Percentiles rank a stretch among this genome's conserved stretches.
Conservation (phyloP, 108 stramenopile species). For the Discostella stelligeroides region DNA sequence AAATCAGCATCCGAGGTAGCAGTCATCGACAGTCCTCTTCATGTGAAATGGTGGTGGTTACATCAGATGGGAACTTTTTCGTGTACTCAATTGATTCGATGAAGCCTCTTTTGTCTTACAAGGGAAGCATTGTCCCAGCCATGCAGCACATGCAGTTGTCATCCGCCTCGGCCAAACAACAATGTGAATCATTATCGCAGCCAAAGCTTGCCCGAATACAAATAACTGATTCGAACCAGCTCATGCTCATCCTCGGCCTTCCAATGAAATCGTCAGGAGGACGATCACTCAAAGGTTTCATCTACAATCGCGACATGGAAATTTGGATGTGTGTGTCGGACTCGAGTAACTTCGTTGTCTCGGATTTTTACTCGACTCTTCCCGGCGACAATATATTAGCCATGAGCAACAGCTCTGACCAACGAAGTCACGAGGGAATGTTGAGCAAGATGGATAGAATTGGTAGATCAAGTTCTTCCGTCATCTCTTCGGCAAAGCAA, state of each 20-base stretch:
- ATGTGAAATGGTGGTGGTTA: conserved; percentile 65
- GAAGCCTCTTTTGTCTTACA: conserved; percentile 54
- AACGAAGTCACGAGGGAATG: conserved; percentile 32
- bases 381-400: conserved; percentile 32
- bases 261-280: conserved; percentile 46
- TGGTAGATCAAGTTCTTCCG: conserved; percentile 56
- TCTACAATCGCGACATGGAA: conserved; percentile 70
- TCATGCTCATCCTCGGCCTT: conserved; percentile 68
- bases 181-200: conserved; percentile 34
- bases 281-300: conserved; percentile 75
- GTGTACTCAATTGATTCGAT: conserved; percentile 55
- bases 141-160: conserved; percentile 80
- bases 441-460: conserved; percentile 69
- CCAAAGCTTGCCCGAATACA: conserved; percentile 73
- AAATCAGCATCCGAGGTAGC: conserved; percentile 18
- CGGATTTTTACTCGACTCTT: conserved; percentile 76
- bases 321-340: conserved; percentile 85
- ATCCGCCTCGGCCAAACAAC: conserved; percentile 14
- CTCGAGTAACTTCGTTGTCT: conserved; percentile 74
- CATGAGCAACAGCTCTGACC: conserved; percentile 2
- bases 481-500: conserved; percentile 46
- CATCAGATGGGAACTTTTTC: conserved; percentile 71
- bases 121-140: conserved; percentile 75
- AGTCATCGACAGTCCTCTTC: background rate
- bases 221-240: conserved; percentile 63